Evolutionary conservation across 352 stramenopile species (phyloP).

Genomic region (Phytophthora fragariae): DNA sequence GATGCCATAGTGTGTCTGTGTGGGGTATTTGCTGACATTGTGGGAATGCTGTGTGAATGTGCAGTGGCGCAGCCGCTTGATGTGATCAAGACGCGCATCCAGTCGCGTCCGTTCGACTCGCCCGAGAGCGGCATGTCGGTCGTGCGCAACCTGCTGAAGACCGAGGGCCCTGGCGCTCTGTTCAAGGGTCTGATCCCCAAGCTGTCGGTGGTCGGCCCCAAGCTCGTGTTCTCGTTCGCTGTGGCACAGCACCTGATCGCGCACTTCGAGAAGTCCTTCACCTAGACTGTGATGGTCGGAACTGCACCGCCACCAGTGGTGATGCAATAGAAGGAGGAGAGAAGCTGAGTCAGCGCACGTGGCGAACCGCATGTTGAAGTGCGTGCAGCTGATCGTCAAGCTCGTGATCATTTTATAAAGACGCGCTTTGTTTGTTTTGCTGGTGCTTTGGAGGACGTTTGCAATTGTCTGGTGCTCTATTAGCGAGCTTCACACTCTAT

Average conservation of each 20-base stretch:
- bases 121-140: slow-evolving; percentile 92
- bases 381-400: slow-evolving; percentile 18
- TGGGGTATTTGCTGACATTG: slow-evolving; percentile 11
- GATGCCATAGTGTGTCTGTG: not conserved
- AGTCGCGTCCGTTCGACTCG: slow-evolving; percentile 94
- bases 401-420: slow-evolving; percentile 1
- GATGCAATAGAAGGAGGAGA: slow-evolving; percentile 21
- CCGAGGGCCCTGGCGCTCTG: slow-evolving; percentile 91
- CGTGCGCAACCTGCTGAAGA: slow-evolving; percentile 93
- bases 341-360: slow-evolving; percentile 7
- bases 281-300: slow-evolving; percentile 8
- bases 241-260: slow-evolving; percentile 95
- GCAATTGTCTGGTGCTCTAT: not conserved
- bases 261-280: slow-evolving; percentile 92
- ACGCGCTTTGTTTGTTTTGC: slow-evolving; percentile 1
- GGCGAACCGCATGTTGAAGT: not conserved
- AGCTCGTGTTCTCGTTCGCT: slow-evolving; percentile 97
- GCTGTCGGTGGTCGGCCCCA: slow-evolving; percentile 94
- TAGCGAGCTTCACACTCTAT: slow-evolving; percentile 3
- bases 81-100: slow-evolving; percentile 97
- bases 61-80: slow-evolving; percentile 93
- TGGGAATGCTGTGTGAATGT: slow-evolving; percentile 12
- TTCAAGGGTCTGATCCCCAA: slow-evolving; percentile 97
- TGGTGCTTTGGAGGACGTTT: not conserved
- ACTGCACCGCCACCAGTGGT: slow-evolving; percentile 16